Percentiles rank a stretch among this genome's conserved stretches.
Evolutionary conservation across 371 early-diverging fungal genomes (phyloP).

Genomic region (Coemansia sp.): DNA sequence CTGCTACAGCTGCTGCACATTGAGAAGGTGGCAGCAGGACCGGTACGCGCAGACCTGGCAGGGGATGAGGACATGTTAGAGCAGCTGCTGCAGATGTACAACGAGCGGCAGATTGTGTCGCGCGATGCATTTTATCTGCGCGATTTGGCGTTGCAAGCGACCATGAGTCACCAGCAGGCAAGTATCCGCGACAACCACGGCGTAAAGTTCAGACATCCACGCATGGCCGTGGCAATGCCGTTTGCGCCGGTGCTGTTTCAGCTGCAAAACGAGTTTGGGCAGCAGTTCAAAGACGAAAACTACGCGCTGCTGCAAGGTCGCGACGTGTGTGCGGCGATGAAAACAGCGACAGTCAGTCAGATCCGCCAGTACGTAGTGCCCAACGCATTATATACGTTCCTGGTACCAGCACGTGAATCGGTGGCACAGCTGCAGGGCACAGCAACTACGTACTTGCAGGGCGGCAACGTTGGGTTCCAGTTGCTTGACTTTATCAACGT

Average conservation of each 20-base stretch:
- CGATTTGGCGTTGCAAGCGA: constrained; percentile 73
- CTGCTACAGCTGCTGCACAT: constrained; percentile 70
- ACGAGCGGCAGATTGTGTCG: constrained; percentile 71
- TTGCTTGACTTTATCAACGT: constrained; percentile 70
- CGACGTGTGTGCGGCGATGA: constrained; percentile 64
- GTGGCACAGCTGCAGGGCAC: constrained; percentile 55
- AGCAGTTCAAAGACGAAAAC: constrained; percentile 55
- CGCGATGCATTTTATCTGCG: constrained; percentile 73
- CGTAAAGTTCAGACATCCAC: constrained; percentile 74
- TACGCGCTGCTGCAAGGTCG: constrained; percentile 59
- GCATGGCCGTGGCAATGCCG: constrained; percentile 63
- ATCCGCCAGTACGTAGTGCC: constrained; percentile 68
- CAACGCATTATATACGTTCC: constrained; percentile 71
- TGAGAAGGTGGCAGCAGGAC: constrained; percentile 28
- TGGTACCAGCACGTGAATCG: constrained; percentile 60
- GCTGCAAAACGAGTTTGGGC: constrained; percentile 48
- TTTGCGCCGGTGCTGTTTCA: constrained; percentile 52
- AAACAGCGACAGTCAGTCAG: constrained; percentile 71
- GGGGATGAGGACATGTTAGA: constrained; percentile 71
- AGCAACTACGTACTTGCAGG: constrained; percentile 65
- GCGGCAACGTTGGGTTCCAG: constrained; percentile 66
- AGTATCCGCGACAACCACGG: constrained; percentile 65
- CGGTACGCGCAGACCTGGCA: constrained; percentile 60
- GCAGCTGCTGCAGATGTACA: constrained; percentile 68
- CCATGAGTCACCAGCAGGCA: constrained; percentile 65